Base-by-base conservation (phyloP, 768 basidiomycete species). In the Psilocybe cubensis region DNA sequence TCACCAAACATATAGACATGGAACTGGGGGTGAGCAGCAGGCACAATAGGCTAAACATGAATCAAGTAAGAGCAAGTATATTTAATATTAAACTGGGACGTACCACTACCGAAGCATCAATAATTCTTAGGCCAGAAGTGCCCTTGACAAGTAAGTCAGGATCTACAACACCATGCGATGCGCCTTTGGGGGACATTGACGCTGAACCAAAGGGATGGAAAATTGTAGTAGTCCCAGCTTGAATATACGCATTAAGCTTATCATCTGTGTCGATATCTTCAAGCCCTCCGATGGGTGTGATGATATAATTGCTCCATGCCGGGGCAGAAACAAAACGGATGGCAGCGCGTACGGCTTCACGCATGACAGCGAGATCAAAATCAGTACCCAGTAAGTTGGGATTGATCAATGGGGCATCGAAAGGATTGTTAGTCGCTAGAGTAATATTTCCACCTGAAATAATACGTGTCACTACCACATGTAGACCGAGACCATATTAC, bases 141-240 rank as follows among this genome's bases (percentile, higher is more conserved):
- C 68, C 67, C 60, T 77, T 76, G 3, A 78, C 66, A 4, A 35
- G 57, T 14, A 79, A 56, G 56, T 75, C 66, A 3, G 75, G 69
- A 54, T 76, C 67, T 7, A 75, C 72, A 7, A 76, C 75, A 17
- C 75, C 76, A 20, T 54, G 61, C 3, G 52, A 31, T 0, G 70
- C 70, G 25, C 56, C 54, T n/a, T 40, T 48, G 0, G 71, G 62
- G 3, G 71, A 71, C 71, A 76, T 72, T 8, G 58, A 61, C 7
- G 73, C 68, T 0, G 72, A 70, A 3, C 71, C 67, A 21, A 68
- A 63, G 5, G 70, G 64, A 59, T 76, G 76, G 35, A 52, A 65
- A 21, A 66, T 42, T 2, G 67, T 66, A 17, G 25, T 38, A 2
- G 56, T 52, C n/a, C 48, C 58, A 11, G 48, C 27, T 2, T 63